Conservation (phyloP, 331 rosid genomes). For the Cydonia oblonga region DNA sequence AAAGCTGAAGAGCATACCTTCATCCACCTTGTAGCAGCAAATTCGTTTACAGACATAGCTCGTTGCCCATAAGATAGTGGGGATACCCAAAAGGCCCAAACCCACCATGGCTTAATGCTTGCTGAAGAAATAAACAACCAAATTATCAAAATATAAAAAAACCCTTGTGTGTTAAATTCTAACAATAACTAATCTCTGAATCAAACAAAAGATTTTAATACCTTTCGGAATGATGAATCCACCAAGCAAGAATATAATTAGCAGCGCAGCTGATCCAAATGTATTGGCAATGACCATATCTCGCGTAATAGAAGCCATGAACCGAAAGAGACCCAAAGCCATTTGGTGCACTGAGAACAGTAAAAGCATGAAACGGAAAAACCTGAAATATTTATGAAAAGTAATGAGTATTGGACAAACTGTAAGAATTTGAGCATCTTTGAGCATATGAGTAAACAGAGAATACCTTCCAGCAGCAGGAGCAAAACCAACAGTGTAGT, state of each 20-base stretch:
- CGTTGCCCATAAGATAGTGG: slow-evolving; percentile 76
- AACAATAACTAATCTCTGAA: not conserved
- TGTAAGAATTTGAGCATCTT: not conserved
- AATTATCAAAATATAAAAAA: not conserved
- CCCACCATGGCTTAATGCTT: slow-evolving; percentile 78
- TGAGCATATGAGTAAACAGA: not conserved
- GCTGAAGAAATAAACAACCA: slow-evolving; percentile 23
- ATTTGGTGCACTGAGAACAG: slow-evolving; percentile 76
- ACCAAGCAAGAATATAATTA: slow-evolving; percentile 55
- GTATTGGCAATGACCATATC: slow-evolving; percentile 86
- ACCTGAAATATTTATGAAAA: slow-evolving; percentile 33
- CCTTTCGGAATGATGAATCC: slow-evolving; percentile 90
- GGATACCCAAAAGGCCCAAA: slow-evolving; percentile 77
- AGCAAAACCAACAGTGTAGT: slow-evolving; percentile 71
- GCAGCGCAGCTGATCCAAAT: slow-evolving; percentile 70
- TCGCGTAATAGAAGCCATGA: slow-evolving; percentile 67
- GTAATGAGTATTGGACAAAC: not conserved
- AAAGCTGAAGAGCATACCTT: slow-evolving; percentile 31
- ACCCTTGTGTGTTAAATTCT: not conserved
- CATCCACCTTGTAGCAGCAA: slow-evolving; percentile 67
- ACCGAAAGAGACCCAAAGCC: slow-evolving; percentile 84
- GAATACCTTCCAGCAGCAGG: slow-evolving; percentile 58
- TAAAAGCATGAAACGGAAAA: slow-evolving; percentile 67
- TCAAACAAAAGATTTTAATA: slow-evolving; percentile 1
- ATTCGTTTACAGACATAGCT: slow-evolving; percentile 70